A percentile compares a stretch with the other conserved stretches of the same genome.
These are phyloP conservation scores for Aleurites moluccanus DNA, from an alignment of 441 rosid genomes.

Conservation along the genomic window DNA sequence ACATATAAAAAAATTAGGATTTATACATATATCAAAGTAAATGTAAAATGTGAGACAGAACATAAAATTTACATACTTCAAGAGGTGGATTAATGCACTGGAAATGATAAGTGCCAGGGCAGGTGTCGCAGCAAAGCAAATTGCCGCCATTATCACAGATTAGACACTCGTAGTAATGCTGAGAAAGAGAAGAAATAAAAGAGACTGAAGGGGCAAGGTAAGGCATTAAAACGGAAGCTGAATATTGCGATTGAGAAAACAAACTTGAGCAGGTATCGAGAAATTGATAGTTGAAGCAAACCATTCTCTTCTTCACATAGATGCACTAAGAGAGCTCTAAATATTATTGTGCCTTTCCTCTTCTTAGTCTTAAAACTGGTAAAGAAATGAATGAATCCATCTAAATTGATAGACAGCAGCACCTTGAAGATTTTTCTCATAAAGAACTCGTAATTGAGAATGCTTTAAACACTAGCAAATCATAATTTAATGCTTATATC, in stretches of 20 bases:
- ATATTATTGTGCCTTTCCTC: no score
- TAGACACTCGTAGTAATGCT: constrained; percentile 38
- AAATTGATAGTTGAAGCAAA: not conserved
- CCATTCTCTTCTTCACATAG: constrained; percentile 8
- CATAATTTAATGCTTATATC: not conserved
- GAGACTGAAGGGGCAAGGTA: not conserved
- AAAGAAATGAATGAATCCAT: no score
- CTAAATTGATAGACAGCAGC: no score
- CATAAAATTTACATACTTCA: constrained; percentile 23
- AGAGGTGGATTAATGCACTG: constrained; percentile 40
- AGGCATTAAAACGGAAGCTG: not conserved
- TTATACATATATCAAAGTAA: not conserved
- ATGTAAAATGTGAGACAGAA: not conserved
- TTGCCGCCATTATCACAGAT: constrained; percentile 37
- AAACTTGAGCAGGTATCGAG: not conserved
- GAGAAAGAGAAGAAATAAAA: constrained; percentile 8
- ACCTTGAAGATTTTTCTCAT: no score
- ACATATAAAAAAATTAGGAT: constrained; percentile 4
- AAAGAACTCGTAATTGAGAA: not conserved
- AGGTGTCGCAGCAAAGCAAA: constrained; percentile 40
- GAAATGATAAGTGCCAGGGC: constrained; percentile 39
- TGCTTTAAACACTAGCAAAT: not conserved
- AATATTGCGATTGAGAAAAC: not conserved
- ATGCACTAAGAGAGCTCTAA: not conserved
- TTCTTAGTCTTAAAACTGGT: no score